Evolutionary conservation across 202 grass and related monocot species (phyloP), one percentile per base, ranked within the genome.

Genomic region (Eragrostis tef): DNA sequence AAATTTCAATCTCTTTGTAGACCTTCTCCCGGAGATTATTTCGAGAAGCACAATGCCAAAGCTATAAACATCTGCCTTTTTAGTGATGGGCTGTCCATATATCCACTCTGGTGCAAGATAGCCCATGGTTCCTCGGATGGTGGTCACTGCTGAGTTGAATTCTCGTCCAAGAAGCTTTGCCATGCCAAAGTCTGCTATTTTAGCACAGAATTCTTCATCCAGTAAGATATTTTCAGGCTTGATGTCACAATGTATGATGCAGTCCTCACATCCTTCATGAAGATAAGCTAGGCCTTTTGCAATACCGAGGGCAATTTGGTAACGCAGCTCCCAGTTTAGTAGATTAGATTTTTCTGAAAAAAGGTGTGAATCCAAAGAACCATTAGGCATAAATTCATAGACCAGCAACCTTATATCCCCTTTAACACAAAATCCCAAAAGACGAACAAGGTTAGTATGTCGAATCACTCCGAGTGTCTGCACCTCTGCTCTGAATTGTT

Each of bases 51-150:
- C 80, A 34, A 91, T 87, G 31, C 92, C 92, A 3, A 87, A 94
- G 64, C 89, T 91, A 50, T 87, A 94, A 24, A 94, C 92, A 59
- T 94, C 92, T 7, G 67, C n/a, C 6, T 91, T 94, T 22, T 80
- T 83, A 2, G 89, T 94, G 43, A 94, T 87, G 2, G 92, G 77
- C 56, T 67, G 78, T n/a, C 92, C 89, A 5, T 81, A 87, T 56
- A 94, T 79, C 92, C 92, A 94, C 63, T 94, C 92, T 0, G 92
- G 86, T 4, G 92, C 92, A 6, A 94, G 92, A 69, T 94, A 91
- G 14, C 92, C 92, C 62, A 91, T 85, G 36, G 92, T 94, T 59
- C 92, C 92, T 31, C 86, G 59, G 20, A 79, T 43, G 6, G 92
- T 91, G 34, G 89, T 94, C 73, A 94, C 17, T 19, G 82, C 86